Conservation (phyloP, 495 filamentous ascomycete genomes). For the Penicillium steckii region DNA sequence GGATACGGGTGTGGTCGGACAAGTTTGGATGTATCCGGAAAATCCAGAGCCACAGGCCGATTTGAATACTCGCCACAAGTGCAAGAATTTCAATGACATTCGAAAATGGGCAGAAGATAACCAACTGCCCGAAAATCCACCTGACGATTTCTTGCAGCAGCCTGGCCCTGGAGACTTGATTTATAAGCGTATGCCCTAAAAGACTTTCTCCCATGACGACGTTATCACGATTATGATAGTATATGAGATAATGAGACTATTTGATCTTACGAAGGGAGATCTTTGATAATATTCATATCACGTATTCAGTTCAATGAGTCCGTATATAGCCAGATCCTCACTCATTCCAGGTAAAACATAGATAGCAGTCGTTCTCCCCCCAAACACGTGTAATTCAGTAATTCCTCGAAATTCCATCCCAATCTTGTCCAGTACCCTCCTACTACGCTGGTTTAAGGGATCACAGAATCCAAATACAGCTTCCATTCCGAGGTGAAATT, state of each 20-base stretch:
- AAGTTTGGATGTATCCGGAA: constrained; percentile 49
- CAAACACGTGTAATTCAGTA: constrained; percentile 27
- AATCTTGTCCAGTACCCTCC: constrained; percentile 30
- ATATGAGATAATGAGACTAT: background rate
- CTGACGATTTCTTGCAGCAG: constrained; percentile 41
- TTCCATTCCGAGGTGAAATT: constrained; percentile 15
- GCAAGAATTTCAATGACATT: constrained; percentile 55
- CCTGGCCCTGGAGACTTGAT: constrained; percentile 37
- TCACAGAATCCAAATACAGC: constrained; percentile 22
- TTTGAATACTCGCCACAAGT: constrained; percentile 55
- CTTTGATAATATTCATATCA: too few relatives aligned
- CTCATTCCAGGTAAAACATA: constrained; percentile 28
- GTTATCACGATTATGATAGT: background rate
- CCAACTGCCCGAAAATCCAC: constrained; percentile 41
- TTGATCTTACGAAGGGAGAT: background rate
- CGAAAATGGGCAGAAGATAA: constrained; percentile 48
- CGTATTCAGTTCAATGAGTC: constrained; percentile 10
- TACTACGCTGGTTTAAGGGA: constrained; percentile 22
- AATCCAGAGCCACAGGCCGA: constrained; percentile 48
- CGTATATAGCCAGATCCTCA: constrained; percentile 28
- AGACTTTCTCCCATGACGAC: background rate
- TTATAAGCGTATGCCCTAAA: constrained; percentile 37
- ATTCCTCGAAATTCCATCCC: constrained; percentile 30
- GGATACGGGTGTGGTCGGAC: constrained; percentile 51
- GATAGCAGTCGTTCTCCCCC: constrained; percentile 18